phyloP scores from a whole-genome alignment of 495 filamentous ascomycete genomes.

The Bacidia gigantensis region DNA sequence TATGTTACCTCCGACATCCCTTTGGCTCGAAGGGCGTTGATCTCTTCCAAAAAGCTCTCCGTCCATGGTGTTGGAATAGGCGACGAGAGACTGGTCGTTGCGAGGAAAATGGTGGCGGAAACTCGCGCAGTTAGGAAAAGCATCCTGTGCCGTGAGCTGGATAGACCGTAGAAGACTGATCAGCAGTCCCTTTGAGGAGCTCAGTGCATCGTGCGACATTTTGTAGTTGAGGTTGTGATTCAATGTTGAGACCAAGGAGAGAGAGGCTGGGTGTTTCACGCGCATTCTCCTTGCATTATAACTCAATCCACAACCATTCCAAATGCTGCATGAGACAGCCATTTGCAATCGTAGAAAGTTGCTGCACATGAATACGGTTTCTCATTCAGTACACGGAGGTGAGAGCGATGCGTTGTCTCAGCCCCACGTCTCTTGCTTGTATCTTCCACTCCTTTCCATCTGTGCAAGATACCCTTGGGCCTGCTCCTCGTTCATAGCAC shows the following conservation, averaged over 20 bases:
- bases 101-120: neutral
- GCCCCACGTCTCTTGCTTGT: conserved; percentile 66
- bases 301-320: too few species aligned
- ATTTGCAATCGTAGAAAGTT: neutral
- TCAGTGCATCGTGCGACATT: too few species aligned
- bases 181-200: too few species aligned
- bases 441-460: conserved; percentile 58
- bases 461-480: conserved; percentile 43
- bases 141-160: too few species aligned
- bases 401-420: neutral
- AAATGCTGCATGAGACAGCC: too few species aligned
- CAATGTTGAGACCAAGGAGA: too few species aligned
- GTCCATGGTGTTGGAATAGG: conserved; percentile 1
- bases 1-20: conserved; percentile 11
- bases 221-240: too few species aligned
- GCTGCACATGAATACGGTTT: neutral
- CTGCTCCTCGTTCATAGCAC: conserved; percentile 27
- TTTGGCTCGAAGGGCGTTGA: conserved; percentile 9
- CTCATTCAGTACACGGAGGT: neutral
- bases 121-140: too few species aligned
- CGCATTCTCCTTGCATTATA: too few species aligned
- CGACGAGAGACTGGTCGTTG: neutral
- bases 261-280: too few species aligned
- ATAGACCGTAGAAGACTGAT: too few species aligned
- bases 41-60: conserved; percentile 3